phyloP scores from a whole-genome alignment of 495 filamentous ascomycete species.

The Tuber melanosporum region DNA sequence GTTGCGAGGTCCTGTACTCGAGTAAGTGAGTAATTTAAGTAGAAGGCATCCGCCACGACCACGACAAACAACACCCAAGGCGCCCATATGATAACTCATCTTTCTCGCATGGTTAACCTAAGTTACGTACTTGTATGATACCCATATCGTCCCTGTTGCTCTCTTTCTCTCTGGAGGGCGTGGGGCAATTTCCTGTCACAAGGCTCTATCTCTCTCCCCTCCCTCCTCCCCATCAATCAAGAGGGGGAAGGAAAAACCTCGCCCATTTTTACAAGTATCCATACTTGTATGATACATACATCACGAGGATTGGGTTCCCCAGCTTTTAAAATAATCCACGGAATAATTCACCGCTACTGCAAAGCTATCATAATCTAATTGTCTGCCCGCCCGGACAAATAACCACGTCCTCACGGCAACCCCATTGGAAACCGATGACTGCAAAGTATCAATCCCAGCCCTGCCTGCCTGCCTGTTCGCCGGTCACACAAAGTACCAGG shows the following conservation, averaged over 20 bases:
- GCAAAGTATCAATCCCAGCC: background rate
- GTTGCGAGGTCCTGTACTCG: background rate
- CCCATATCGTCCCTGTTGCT: too few relatives aligned
- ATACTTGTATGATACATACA: too few relatives aligned
- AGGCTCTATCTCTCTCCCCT: too few relatives aligned
- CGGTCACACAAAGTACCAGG: background rate
- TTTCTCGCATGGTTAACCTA: background rate
- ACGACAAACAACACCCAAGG: background rate
- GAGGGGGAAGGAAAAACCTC: too few relatives aligned
- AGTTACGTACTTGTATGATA: background rate
- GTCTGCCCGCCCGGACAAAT: background rate
- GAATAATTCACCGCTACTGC: too few relatives aligned
- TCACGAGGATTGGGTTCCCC: too few relatives aligned
- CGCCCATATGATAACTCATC: background rate
- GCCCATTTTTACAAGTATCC: too few relatives aligned
- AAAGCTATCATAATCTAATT: background rate
- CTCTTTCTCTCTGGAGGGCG: too few relatives aligned
- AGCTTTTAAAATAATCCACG: too few relatives aligned
- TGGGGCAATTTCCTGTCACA: too few relatives aligned
- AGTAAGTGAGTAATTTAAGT: background rate
- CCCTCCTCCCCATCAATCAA: too few relatives aligned
- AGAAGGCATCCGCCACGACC: background rate
- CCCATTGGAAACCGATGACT: background rate
- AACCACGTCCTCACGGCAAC: background rate
- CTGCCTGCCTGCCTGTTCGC: background rate